These are phyloP conservation scores for Phytophthora kernoviae DNA, from an alignment of 352 stramenopile genomes.

Conservation along the genomic window DNA sequence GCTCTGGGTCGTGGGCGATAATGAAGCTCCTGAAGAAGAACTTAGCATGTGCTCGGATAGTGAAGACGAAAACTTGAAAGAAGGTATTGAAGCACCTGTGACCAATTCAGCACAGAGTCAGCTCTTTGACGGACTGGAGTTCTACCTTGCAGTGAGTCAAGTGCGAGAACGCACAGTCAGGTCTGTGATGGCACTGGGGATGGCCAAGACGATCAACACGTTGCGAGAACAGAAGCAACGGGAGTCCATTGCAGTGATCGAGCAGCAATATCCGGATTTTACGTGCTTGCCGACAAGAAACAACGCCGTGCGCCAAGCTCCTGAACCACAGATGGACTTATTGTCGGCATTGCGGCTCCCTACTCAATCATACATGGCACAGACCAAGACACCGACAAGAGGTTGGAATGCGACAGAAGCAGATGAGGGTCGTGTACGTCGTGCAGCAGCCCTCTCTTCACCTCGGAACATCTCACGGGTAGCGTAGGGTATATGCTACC, in stretches of 20 bases:
- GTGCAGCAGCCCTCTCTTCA: constrained; percentile 18
- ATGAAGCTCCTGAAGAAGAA: constrained; percentile 36
- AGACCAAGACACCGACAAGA: constrained; percentile 6
- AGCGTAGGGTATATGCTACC: constrained; percentile 19
- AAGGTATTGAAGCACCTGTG: background rate
- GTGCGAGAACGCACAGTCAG: constrained; percentile 41
- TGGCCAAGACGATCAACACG: constrained; percentile 40
- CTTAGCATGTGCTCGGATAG: constrained; percentile 28
- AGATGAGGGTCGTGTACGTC: constrained; percentile 26
- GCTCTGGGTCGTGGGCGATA: constrained; percentile 21
- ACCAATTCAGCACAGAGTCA: constrained; percentile 23
- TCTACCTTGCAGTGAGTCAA: constrained; percentile 61
- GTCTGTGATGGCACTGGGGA: constrained; percentile 42
- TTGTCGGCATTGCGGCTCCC: constrained; percentile 36
- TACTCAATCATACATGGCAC: constrained; percentile 12
- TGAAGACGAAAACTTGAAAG: constrained; percentile 22
- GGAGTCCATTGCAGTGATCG: constrained; percentile 62
- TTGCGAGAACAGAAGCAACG: constrained; percentile 38
- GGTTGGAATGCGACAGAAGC: constrained; percentile 6
- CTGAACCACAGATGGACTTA: constrained; percentile 24
- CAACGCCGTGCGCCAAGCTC: constrained; percentile 12
- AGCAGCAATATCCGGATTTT: constrained; percentile 70
- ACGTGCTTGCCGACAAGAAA: constrained; percentile 45
- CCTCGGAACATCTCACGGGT: constrained; percentile 18
- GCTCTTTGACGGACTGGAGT: constrained; percentile 67